Evolutionary conservation across 2,329 filamentous ascomycete species (phyloP), one percentile per base, ranked within the genome.

Genomic region (Cercospora zeina): DNA sequence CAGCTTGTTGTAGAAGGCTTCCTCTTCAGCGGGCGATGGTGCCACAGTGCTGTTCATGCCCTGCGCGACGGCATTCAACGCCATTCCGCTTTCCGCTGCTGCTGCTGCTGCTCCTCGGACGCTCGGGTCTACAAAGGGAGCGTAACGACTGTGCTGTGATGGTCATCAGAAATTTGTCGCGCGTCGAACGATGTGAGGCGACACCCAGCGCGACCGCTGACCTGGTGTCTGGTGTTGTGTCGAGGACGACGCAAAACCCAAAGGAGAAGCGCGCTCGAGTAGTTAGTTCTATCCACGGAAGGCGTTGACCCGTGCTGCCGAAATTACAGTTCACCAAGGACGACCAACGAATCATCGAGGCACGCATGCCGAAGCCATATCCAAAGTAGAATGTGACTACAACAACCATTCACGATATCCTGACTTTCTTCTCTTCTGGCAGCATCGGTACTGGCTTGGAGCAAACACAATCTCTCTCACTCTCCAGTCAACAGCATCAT

Each of bases 1-100:
- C 71, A 97, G 89, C 78, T 88, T 91, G 73, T 89, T 85, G 80
- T 91, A 95, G 64, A 81, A 78, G 58, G 70, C 62, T 57, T 72
- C 70, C 50, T 73, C 72, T 61, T 73, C 72, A 64, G 65, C 65
- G 51, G 64, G 53, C 53, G 70, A 67, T 11, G 69, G 65, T 63
- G 64, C 58, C 19, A 50, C 59, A 42, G 59, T 63, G 61, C 58
- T 64, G 50, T 63, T 65, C 62, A 64, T 59, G 51, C 54, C 60
- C 47, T 58, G 56, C 59, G 50, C 53, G 62, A 62, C 57, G 33
- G 53, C 58, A 55, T 62, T 54, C 50, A 64, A 62, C 36, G 68
- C 68, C 66, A 68, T 70, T 31, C 53, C 55, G 45, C 57, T 61
- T 51, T 51, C 47, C 47, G 30, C 36, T 39, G 36, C 36, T 16